Base-by-base conservation (phyloP, 805 yeast species). In the Candida hispaniensis region DNA sequence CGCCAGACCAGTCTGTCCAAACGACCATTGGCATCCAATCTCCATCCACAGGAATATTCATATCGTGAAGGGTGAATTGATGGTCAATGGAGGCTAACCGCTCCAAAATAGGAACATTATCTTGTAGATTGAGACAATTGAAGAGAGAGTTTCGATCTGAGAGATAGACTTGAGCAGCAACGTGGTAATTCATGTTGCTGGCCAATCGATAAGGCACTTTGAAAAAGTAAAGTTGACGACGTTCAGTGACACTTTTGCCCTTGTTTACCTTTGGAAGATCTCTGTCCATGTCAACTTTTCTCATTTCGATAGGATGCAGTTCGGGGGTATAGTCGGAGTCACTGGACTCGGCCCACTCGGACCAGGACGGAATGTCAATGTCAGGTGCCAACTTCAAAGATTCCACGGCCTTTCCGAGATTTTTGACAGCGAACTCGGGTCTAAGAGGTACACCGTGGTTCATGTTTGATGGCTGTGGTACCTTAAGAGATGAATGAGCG, bases 111-210 rank as follows among this genome's bases (percentile, higher is more conserved):
- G 36, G 36, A 19, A 30, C 30, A 13, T 32, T 25, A 24, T 51
- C 47, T 39, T 44, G 50, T 20, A 52, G 38, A 18, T 51, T 51
- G 28, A 48, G 21, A 7, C 53, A 32, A 5, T 56, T 52, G 39
- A 52, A 52, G 29, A 52, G 43, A 38, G 58, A 52, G 46, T 52
- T 52, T 14, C 57, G 40, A 21, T 52, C 58, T 3, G 57, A 52
- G n/a, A 51, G 44, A 30, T 50, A 52, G 16, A 52, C 30, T 29
- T 52, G 26, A n/a, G 54, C 50, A 1, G 57, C 50, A n/a, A 52
- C 47, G 19, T 47, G 52, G 13, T 52, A 32, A 40, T 52, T 49
- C 33, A 35, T 33, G 18, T 40, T 39, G 23, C 23, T 27, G 1
- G 44, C 33, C 17, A 49, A 47, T 24, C 17, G 15, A 30, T 44